Percentiles rank a stretch among this genome's conserved stretches.
These are phyloP conservation scores for Blakeslea trispora DNA, from an alignment of 371 early-diverging fungal species.

Conservation along the genomic window DNA sequence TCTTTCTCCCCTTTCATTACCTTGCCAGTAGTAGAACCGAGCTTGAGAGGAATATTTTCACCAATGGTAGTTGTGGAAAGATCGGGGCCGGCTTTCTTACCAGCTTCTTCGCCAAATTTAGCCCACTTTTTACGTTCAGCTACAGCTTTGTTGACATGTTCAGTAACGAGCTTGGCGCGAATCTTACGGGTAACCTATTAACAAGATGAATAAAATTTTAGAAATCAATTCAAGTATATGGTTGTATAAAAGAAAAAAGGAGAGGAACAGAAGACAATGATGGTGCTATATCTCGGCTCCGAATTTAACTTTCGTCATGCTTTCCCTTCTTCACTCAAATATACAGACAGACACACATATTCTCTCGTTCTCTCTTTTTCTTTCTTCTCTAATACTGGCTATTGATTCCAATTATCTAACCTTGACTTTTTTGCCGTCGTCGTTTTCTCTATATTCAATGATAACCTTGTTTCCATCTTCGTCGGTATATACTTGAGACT, in stretches of 20 bases:
- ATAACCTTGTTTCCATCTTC: constrained; percentile 85
- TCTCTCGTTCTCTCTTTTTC: no score
- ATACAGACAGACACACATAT: no score
- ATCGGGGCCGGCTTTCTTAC: constrained; percentile 83
- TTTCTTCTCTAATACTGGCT: not conserved
- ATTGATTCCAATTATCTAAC: constrained; percentile 36
- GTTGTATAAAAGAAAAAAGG: no score
- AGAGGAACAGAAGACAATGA: no score
- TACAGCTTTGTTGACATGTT: constrained; percentile 86
- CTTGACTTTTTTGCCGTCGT: constrained; percentile 89
- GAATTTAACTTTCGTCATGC: no score
- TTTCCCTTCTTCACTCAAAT: no score
- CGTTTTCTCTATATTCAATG: constrained; percentile 80
- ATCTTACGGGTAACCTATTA: constrained; percentile 78
- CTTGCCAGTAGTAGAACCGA: constrained; percentile 66
- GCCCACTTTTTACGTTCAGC: constrained; percentile 89
- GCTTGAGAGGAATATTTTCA: constrained; percentile 86
- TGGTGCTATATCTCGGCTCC: no score
- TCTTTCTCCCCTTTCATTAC: constrained; percentile 18
- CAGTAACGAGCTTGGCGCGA: constrained; percentile 75
- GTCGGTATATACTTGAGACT: constrained; percentile 64
- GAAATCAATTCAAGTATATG: no score
- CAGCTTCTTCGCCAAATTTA: constrained; percentile 80
- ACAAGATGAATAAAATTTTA: not conserved
- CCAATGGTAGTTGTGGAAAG: constrained; percentile 87